Conservation (phyloP, 1,284 basidiomycete genomes). For the Ustilago bromivora region DNA sequence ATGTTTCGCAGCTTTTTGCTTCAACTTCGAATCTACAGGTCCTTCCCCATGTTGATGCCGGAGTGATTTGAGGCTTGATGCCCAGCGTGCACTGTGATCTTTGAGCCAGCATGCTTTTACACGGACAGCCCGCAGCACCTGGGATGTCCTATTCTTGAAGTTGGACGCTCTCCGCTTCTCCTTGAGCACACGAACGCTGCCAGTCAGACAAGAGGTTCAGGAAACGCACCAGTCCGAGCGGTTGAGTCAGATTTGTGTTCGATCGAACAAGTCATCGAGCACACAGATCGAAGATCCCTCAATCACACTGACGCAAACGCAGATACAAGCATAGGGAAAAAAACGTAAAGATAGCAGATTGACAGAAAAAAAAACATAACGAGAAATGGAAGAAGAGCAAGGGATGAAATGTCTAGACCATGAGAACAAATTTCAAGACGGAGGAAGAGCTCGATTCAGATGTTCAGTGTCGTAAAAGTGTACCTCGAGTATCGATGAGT, state of each 20-base stretch:
- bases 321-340: background rate
- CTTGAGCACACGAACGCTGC: too few species aligned
- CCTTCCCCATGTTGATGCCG: background rate
- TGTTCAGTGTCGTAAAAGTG: background rate
- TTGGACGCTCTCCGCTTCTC: too few species aligned
- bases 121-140: background rate
- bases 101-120: background rate
- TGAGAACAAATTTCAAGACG: too few species aligned
- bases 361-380: background rate
- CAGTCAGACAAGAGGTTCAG: too few species aligned
- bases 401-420: too few species aligned
- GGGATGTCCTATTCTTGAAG: too few species aligned
- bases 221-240: too few species aligned
- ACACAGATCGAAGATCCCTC: background rate
- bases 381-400: background rate
- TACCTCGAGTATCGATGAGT: background rate
- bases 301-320: background rate
- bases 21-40: background rate
- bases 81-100: background rate
- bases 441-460: too few species aligned
- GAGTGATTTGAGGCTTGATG: background rate
- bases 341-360: slow-evolving; percentile 2
- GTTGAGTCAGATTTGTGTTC: too few species aligned
- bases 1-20: background rate
- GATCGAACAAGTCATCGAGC: background rate